phyloP scores from a whole-genome alignment of 768 basidiomycete species.

The Coprinellus aureogranulatus region DNA sequence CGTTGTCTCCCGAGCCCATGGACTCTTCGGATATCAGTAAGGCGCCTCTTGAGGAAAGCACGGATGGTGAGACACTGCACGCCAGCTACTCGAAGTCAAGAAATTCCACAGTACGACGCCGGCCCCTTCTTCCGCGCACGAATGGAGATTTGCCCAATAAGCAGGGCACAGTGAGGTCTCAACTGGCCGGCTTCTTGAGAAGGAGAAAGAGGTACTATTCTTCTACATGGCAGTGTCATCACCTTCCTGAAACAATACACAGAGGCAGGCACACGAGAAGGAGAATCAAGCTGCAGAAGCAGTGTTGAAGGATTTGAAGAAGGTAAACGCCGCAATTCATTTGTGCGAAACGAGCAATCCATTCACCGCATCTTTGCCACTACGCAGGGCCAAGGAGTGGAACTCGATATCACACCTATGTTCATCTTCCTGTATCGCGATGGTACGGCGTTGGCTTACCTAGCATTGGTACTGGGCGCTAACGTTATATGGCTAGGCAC shows the following conservation, averaged over 20 bases:
- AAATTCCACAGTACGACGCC: slow-evolving; percentile 2
- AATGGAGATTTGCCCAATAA: slow-evolving; percentile 10
- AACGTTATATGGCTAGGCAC: slow-evolving; percentile 41
- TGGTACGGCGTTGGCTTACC: slow-evolving; percentile 39
- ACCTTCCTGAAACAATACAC: no score
- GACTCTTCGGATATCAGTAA: slow-evolving; percentile 9
- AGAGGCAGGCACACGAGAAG: slow-evolving; percentile 13
- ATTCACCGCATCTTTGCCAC: no score
- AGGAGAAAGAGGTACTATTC: slow-evolving; percentile 22
- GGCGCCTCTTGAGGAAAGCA: slow-evolving; percentile 1
- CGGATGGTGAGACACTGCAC: slow-evolving; percentile 5
- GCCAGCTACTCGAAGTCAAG: background rate
- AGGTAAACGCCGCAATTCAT: no score
- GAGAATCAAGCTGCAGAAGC: slow-evolving; percentile 23
- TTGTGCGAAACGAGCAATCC: no score
- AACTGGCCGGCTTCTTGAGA: slow-evolving; percentile 17
- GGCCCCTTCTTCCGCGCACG: slow-evolving; percentile 22
- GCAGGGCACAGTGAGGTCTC: background rate
- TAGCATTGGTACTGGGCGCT: background rate
- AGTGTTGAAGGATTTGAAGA: slow-evolving; percentile 30
- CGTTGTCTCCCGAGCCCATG: slow-evolving; percentile 37
- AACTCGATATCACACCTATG: slow-evolving; percentile 59
- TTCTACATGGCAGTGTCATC: background rate
- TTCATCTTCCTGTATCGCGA: slow-evolving; percentile 68
- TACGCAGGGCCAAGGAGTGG: slow-evolving; percentile 51